Conservation (phyloP, 208 protist genomes). For the Crithidia fasciculata region DNA sequence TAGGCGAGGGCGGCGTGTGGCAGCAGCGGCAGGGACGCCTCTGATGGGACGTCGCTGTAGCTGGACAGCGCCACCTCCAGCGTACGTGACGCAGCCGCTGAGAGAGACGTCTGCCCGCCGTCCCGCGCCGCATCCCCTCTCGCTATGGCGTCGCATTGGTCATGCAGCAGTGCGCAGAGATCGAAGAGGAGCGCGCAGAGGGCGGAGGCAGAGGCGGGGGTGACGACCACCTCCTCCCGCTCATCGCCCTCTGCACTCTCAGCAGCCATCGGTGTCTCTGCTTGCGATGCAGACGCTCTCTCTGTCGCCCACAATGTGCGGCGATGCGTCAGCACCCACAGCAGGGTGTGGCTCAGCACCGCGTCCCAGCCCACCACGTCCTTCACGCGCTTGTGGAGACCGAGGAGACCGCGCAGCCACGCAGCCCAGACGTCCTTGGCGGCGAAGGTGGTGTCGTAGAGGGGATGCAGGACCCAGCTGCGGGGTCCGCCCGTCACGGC, state of each 20-base stretch:
- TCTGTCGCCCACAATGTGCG: slow-evolving; percentile 18
- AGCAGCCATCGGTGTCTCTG: too few relatives aligned
- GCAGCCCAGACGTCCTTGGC: slow-evolving; percentile 39
- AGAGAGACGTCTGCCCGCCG: not conserved
- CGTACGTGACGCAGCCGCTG: slow-evolving; percentile 30
- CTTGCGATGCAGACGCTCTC: not conserved
- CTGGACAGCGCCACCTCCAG: slow-evolving; percentile 37
- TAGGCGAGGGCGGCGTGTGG: slow-evolving; percentile 36
- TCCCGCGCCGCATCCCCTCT: not conserved
- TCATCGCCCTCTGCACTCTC: too few relatives aligned
- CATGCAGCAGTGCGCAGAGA: slow-evolving; percentile 33
- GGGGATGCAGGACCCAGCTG: slow-evolving; percentile 54
- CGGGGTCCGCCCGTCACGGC: slow-evolving; percentile 32
- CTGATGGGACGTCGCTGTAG: slow-evolving; percentile 31
- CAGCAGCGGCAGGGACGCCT: slow-evolving; percentile 36
- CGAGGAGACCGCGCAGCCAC: slow-evolving; percentile 51
- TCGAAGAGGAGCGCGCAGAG: slow-evolving; percentile 38
- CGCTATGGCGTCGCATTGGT: not conserved
- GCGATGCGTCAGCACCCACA: slow-evolving; percentile 52
- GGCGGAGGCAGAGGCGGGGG: slow-evolving; percentile 5
- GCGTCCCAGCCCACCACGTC: slow-evolving; percentile 52
- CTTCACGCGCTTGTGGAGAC: slow-evolving; percentile 41
- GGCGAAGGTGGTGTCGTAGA: slow-evolving; percentile 42
- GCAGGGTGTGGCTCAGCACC: slow-evolving; percentile 46
- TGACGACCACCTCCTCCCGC: not conserved